Evolutionary conservation across 768 basidiomycete species (phyloP).

Genomic region (Phanerochaete carnosa): DNA sequence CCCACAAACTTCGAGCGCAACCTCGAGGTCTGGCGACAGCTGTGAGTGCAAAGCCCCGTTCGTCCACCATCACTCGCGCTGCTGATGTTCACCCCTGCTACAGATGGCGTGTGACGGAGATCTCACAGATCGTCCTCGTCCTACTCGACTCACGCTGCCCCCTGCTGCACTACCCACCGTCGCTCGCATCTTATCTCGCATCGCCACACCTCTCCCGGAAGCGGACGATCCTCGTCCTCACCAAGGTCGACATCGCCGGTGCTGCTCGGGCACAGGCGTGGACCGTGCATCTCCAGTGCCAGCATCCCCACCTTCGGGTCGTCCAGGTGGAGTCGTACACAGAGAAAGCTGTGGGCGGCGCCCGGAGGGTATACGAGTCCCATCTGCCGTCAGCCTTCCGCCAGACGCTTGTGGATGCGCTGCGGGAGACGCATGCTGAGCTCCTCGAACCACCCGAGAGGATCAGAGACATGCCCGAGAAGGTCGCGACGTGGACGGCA

Average conservation of each 20-base stretch:
- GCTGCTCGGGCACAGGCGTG: conserved; percentile 60
- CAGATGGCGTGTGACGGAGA: conserved; percentile 93
- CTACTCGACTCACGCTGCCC: conserved; percentile 91
- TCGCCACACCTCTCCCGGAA: conserved; percentile 20
- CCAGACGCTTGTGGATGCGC: conserved; percentile 56
- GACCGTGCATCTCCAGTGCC: conserved; percentile 53
- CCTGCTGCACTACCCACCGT: conserved; percentile 79
- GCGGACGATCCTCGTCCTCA: conserved; percentile 70
- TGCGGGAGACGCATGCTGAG: conserved; percentile 63
- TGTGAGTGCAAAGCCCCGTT: conserved; percentile 43
- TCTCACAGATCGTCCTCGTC: conserved; percentile 83
- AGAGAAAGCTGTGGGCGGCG: conserved; percentile 37
- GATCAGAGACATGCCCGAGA: conserved; percentile 43
- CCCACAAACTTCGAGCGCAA: conserved; percentile 87
- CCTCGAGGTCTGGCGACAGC: conserved; percentile 91
- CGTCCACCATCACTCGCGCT: neutral
- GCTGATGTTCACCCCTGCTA: conserved; percentile 9
- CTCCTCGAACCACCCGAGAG: conserved; percentile 66
- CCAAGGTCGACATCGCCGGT: conserved; percentile 86
- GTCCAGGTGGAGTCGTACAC: conserved; percentile 77
- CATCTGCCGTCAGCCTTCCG: conserved; percentile 67
- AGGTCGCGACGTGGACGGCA: conserved; percentile 61
- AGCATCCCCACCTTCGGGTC: conserved; percentile 53
- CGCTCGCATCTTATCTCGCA: conserved; percentile 62
- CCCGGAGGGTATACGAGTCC: conserved; percentile 50